phyloP scores from a whole-genome alignment of 2,329 filamentous ascomycete species.

The Fusarium proliferatum region DNA sequence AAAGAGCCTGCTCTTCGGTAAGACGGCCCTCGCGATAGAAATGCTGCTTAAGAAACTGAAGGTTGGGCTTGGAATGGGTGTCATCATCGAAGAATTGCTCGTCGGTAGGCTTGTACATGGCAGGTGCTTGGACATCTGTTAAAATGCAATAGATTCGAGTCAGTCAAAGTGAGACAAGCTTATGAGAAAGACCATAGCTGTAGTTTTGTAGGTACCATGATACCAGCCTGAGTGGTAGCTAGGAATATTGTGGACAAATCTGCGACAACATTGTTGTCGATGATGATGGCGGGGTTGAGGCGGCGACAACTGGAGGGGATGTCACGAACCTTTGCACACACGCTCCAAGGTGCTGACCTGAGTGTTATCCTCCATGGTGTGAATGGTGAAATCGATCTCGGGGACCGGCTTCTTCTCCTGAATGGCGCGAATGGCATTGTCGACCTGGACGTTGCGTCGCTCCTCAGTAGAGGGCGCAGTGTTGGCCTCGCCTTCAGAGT shows the following conservation, averaged over 20 bases:
- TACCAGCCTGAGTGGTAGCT: not conserved
- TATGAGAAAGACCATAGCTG: not conserved
- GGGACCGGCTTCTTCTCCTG: constrained; percentile 94
- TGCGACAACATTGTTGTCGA: constrained; percentile 26
- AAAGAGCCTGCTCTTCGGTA: constrained; percentile 96
- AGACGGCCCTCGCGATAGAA: constrained; percentile 97
- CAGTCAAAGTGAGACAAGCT: constrained; percentile 19
- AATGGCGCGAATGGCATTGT: constrained; percentile 92
- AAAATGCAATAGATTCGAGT: constrained; percentile 24
- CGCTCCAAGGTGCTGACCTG: constrained; percentile 96
- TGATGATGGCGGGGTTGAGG: constrained; percentile 38
- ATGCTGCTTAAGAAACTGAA: constrained; percentile 96
- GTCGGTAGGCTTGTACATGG: constrained; percentile 90
- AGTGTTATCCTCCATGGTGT: constrained; percentile 96
- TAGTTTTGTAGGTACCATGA: not conserved
- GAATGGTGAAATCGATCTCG: constrained; percentile 98
- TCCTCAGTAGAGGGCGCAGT: constrained; percentile 52
- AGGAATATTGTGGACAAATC: constrained; percentile 11
- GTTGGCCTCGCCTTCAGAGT: constrained; percentile 57
- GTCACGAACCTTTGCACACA: constrained; percentile 91
- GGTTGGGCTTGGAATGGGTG: constrained; percentile 87
- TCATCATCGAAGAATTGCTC: constrained; percentile 94
- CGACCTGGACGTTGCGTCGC: constrained; percentile 72
- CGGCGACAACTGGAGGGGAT: constrained; percentile 34
- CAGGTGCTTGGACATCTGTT: constrained; percentile 95